These are phyloP conservation scores for Lepidium sativum DNA, from an alignment of 345 rosid species.

Conservation along the genomic window DNA sequence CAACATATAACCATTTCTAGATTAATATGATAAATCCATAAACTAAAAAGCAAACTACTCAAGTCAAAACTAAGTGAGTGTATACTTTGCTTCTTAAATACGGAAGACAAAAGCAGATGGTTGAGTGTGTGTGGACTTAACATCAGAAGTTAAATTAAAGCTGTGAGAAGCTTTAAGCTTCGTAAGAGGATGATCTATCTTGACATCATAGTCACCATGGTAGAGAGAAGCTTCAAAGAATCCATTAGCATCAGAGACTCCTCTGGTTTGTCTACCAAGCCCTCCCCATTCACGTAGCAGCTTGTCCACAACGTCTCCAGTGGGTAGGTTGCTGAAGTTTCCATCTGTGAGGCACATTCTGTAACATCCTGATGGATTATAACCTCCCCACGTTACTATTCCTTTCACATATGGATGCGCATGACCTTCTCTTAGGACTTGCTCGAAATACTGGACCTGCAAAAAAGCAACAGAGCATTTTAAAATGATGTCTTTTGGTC, in stretches of 20 bases:
- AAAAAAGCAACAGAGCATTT: neutral
- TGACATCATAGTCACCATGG: constrained; percentile 51
- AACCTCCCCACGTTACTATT: constrained; percentile 62
- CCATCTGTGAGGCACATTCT: constrained; percentile 66
- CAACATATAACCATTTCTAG: too few relatives aligned
- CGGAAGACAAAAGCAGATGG: neutral
- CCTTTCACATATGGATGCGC: constrained; percentile 61
- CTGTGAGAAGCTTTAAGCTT: constrained; percentile 4
- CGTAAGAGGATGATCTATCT: constrained; percentile 8
- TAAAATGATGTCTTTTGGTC: neutral
- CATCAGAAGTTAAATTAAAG: neutral
- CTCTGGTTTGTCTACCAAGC: neutral
- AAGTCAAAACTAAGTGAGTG: neutral
- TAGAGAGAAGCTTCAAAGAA: constrained; percentile 45
- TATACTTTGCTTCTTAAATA: neutral
- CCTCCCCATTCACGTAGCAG: constrained; percentile 51
- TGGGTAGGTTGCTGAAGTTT: constrained; percentile 50
- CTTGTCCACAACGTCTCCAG: constrained; percentile 70
- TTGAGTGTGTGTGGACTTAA: neutral
- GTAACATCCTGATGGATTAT: constrained; percentile 50
- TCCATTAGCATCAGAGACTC: constrained; percentile 40
- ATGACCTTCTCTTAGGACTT: constrained; percentile 57
- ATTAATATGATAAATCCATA: too few relatives aligned
- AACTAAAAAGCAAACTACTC: neutral
- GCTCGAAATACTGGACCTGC: constrained; percentile 50